Conservation (phyloP, 2,329 filamentous ascomycete species). For the Ramularia endophylla region DNA sequence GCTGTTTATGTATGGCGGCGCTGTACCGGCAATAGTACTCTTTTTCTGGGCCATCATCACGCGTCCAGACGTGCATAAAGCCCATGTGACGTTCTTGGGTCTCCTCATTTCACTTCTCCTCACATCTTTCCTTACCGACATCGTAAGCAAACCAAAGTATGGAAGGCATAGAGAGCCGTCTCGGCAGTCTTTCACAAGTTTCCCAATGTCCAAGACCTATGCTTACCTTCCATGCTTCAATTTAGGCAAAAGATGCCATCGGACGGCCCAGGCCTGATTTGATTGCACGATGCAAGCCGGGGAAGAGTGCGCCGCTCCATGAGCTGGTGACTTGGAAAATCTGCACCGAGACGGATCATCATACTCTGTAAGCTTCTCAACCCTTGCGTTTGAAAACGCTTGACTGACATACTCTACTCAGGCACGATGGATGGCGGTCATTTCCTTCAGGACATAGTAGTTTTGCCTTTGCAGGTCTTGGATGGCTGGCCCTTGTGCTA, state of each 20-base stretch:
- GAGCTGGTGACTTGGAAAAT: constrained; percentile 57
- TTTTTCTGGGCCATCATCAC: constrained; percentile 58
- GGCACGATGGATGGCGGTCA: constrained; percentile 74
- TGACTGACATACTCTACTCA: neutral
- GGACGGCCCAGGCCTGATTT: constrained; percentile 81
- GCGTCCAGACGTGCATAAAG: constrained; percentile 65
- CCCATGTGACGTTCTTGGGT: constrained; percentile 78
- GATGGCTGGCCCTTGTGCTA: constrained; percentile 54
- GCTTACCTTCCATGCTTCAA: too few relatives aligned
- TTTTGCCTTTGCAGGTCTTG: constrained; percentile 72
- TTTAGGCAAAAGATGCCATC: constrained; percentile 89
- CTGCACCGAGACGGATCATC: constrained; percentile 65
- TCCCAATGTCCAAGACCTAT: too few relatives aligned
- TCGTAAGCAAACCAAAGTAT: too few relatives aligned
- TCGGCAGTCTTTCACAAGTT: too few relatives aligned
- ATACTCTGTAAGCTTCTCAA: constrained; percentile 44
- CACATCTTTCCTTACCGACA: constrained; percentile 76
- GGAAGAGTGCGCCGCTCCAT: constrained; percentile 49
- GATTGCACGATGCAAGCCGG: constrained; percentile 77
- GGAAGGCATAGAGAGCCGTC: too few relatives aligned
- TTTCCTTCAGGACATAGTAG: constrained; percentile 78
- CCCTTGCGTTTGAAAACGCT: neutral
- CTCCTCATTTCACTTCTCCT: constrained; percentile 69
- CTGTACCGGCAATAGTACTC: constrained; percentile 63
- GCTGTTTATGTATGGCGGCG: constrained; percentile 74